Evolutionary conservation across 495 filamentous ascomycete species (phyloP), one percentile per base, ranked within the genome.

Genomic region (Penicillium atrosanguineum): DNA sequence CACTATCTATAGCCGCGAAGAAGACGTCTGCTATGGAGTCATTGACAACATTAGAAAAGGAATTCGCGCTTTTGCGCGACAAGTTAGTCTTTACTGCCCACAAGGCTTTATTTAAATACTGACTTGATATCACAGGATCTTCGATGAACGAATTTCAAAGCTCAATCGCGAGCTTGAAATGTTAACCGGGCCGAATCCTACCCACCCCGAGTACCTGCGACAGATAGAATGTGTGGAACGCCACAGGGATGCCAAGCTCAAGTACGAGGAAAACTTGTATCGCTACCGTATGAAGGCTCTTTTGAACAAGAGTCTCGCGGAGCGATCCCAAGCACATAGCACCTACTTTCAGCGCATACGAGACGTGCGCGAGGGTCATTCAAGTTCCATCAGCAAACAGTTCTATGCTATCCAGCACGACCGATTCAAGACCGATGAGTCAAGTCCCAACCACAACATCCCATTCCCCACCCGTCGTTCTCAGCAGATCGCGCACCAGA

Each of bases 371-470:
- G 94, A 97, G 59, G 76, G 75, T 44, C 81, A 87, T n/a, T 78
- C 96, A 6, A 86, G 90, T 55, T 75, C 83, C 53, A 79, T 92
- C 52, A 92, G 90, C 66, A 84, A 90, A 66, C 83, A 91, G 54
- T 93, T 89, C 75, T 95, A 95, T 69, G 84, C 90, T 52, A 90
- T 96, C 53, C 91, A 96, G 63, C 86, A 91, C 68, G 91, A 96
- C 65, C 83, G 93, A 44, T 83, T 93, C 71, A 87, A 87, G 59
- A 83, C 84, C 46, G 89, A 93, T 62, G 87, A 87, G 57, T 80
- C 87, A 50, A 87, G 95, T 59, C 85, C 87, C 43, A 88, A 94
- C 66, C 90, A 87, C 59, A 83, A 80, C 46, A 83, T 90, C 55
- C 81, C 80, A 43, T 94, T 91, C 67, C 87, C 85, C 18, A 80